Evolutionary conservation across 768 basidiomycete species (phyloP).

Genomic region (Daedaleopsis nitida): DNA sequence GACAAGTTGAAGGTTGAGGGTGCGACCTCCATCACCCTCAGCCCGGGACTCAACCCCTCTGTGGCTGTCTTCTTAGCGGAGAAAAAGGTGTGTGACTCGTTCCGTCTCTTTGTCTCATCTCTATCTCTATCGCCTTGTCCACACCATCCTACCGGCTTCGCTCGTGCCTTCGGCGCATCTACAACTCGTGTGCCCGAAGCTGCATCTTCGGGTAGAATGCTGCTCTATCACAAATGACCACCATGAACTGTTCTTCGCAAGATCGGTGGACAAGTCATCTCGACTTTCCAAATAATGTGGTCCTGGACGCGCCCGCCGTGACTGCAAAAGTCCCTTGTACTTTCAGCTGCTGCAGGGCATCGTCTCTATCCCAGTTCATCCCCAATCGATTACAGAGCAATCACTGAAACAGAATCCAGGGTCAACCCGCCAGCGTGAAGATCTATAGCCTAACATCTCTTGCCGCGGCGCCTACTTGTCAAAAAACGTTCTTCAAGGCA

Average conservation of each 20-base stretch:
- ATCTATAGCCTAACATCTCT: conserved; percentile 76
- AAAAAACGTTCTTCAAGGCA: conserved; percentile 95
- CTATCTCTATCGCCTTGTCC: conserved; percentile 4
- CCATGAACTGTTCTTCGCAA: no score
- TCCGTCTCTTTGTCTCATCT: not conserved
- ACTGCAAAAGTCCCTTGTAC: no score
- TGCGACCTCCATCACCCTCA: conserved; percentile 72
- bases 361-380: no score
- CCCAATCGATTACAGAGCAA: no score
- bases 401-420: conserved; percentile 42
- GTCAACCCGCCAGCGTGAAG: conserved; percentile 84
- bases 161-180: no score
- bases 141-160: not conserved
- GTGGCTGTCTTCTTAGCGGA: conserved; percentile 93
- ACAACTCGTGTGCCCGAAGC: no score
- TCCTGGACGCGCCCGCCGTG: no score
- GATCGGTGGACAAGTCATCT: no score
- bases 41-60: conserved; percentile 83
- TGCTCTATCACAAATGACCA: no score
- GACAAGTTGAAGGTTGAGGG: conserved; percentile 86
- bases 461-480: conserved; percentile 66
- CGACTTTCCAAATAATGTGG: no score
- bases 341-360: no score
- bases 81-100: conserved; percentile 67
- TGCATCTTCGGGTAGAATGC: no score